Evolutionary conservation across 352 stramenopile species (phyloP).

Genomic region (Globisporangium mamillatum): DNA sequence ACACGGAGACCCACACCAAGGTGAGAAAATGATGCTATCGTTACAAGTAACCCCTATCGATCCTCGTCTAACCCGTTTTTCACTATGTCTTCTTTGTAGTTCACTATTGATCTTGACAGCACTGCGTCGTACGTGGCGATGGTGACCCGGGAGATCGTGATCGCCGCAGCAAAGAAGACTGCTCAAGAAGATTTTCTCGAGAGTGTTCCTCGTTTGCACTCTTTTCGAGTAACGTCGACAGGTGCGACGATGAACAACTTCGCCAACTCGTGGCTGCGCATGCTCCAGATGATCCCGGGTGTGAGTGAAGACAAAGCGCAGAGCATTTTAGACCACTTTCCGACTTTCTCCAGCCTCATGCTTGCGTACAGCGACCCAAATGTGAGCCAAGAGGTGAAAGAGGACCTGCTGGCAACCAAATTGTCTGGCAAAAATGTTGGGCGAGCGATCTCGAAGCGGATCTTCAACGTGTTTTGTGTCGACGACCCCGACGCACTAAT

Average conservation of each 20-base stretch:
- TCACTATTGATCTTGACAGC: conserved; percentile 51
- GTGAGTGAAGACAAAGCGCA: conserved; percentile 74
- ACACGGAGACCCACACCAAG: conserved; percentile 51
- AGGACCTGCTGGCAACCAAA: conserved; percentile 57
- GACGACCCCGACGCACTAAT: conserved; percentile 33
- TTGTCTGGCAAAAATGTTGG: conserved; percentile 38
- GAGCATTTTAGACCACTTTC: conserved; percentile 57
- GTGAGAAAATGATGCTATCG: conserved; percentile 10
- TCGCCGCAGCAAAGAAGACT: conserved; percentile 37
- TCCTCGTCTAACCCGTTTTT: not conserved
- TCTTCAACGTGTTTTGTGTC: conserved; percentile 55
- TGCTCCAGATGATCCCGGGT: conserved; percentile 73
- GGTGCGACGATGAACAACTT: conserved; percentile 45
- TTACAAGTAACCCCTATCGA: too few relatives aligned
- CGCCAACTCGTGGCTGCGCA: conserved; percentile 71
- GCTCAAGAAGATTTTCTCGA: conserved; percentile 56
- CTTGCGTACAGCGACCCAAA: conserved; percentile 41
- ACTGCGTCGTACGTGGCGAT: conserved; percentile 54
- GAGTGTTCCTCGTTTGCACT: conserved; percentile 49
- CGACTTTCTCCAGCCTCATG: conserved; percentile 54
- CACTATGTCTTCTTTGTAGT: conserved; percentile 17
- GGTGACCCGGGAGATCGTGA: conserved; percentile 51
- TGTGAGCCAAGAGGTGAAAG: conserved; percentile 34
- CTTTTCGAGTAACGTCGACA: conserved; percentile 47
- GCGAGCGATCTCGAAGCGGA: conserved; percentile 46